These are phyloP conservation scores for Actinidia arguta DNA, from an alignment of 179 eudicot species.

Conservation along the genomic window DNA sequence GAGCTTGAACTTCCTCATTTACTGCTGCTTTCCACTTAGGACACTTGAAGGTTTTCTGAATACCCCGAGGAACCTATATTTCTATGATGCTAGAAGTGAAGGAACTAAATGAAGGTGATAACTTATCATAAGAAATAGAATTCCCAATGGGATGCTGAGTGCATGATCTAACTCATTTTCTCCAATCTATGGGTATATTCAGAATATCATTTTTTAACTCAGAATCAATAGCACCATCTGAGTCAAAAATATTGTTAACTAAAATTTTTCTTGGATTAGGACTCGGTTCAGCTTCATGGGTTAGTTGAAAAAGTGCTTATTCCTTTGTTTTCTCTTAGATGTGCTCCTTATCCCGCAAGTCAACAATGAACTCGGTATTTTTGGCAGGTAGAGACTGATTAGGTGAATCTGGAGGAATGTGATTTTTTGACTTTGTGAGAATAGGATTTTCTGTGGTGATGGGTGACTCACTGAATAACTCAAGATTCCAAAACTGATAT, in stretches of 20 bases:
- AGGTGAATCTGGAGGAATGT: not conserved
- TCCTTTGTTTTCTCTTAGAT: not conserved
- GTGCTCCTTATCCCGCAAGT: not conserved
- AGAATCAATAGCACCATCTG: not conserved
- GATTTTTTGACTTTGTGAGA: not conserved
- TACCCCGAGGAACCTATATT: no score
- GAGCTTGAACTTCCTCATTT: no score
- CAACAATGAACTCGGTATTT: not conserved
- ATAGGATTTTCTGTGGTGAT: no score
- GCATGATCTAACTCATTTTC: not conserved
- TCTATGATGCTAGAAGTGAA: no score
- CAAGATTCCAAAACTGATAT: no score
- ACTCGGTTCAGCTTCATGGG: no score
- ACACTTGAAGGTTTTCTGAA: no score
- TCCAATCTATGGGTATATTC: not conserved
- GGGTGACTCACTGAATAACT: no score
- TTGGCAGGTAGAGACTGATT: not conserved
- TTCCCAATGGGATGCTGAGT: no score
- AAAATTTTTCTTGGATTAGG: not conserved
- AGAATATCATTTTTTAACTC: not conserved
- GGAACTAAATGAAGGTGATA: no score
- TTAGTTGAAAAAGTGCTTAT: not conserved
- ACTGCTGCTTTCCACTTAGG: no score
- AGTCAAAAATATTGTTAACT: not conserved
- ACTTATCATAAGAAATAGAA: no score